Conservation (phyloP, 1,139 yeast genomes). For the Sugiyamaella pinicola region DNA sequence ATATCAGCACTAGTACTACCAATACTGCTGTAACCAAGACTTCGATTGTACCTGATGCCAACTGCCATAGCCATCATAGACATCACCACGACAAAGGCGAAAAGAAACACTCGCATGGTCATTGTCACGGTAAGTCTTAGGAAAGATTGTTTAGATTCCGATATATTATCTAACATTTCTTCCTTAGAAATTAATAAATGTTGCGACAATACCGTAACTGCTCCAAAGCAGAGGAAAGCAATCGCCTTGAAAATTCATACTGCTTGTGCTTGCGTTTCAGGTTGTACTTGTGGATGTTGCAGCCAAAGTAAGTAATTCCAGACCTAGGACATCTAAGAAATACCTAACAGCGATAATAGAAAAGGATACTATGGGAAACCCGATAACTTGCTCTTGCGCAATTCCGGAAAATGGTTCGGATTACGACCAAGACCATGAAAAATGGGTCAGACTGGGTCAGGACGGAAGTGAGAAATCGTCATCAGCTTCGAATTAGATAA, state of each 20-base stretch:
- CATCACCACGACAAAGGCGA: background rate
- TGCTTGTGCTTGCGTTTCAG: constrained; percentile 6
- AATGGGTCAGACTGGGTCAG: constrained; percentile 8
- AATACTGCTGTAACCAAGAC: background rate
- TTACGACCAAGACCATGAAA: background rate
- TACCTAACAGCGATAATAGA: background rate
- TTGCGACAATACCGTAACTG: background rate
- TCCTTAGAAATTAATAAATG: background rate
- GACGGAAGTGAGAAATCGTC: constrained; percentile 12
- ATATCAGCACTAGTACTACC: background rate
- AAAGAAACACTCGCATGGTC: background rate
- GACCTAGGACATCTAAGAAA: background rate
- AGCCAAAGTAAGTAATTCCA: background rate
- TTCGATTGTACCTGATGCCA: background rate
- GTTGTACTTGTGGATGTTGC: constrained; percentile 13
- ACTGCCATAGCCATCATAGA: background rate
- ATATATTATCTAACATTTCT: background rate
- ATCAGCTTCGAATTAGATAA: constrained; percentile 1
- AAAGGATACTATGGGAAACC: background rate
- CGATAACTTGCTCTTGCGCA: background rate
- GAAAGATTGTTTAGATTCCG: background rate
- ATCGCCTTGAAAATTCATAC: background rate
- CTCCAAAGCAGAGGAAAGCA: background rate
- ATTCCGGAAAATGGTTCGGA: background rate
- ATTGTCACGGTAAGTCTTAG: background rate